phyloP scores from a whole-genome alignment of 495 filamentous ascomycete genomes.

The Hyaloscypha hepaticicola region DNA sequence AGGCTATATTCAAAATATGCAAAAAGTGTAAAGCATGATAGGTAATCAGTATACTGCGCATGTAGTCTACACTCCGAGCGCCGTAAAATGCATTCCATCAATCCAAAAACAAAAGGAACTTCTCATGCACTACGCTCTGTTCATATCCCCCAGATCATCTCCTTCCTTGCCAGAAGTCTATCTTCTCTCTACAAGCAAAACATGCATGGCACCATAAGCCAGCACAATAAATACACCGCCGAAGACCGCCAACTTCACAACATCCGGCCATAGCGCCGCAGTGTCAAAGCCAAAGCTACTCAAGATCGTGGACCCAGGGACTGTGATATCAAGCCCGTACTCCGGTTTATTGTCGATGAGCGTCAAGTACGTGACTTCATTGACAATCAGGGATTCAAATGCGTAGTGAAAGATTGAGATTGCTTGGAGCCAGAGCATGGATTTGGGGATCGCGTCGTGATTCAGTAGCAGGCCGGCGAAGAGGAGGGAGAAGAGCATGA shows the following conservation, averaged over 20 bases:
- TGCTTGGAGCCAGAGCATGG: slow-evolving; percentile 85
- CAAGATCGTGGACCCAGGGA: slow-evolving; percentile 91
- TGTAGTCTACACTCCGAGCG: background rate
- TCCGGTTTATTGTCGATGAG: slow-evolving; percentile 89
- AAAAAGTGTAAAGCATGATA: too few species aligned
- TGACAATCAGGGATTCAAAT: slow-evolving; percentile 95
- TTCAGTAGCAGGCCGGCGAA: slow-evolving; percentile 94
- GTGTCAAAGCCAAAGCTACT: slow-evolving; percentile 91
- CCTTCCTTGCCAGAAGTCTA: slow-evolving; percentile 9
- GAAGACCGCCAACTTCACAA: slow-evolving; percentile 78
- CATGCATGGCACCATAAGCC: slow-evolving; percentile 90
- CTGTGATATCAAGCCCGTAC: slow-evolving; percentile 92
- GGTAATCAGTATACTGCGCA: background rate
- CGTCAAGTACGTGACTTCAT: slow-evolving; percentile 89
- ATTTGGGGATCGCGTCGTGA: slow-evolving; percentile 83
- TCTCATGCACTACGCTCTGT: background rate
- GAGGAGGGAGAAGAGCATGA: slow-evolving; percentile 96
- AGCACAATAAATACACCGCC: slow-evolving; percentile 81
- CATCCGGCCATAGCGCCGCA: slow-evolving; percentile 79
- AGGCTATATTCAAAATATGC: too few species aligned
- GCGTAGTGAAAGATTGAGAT: slow-evolving; percentile 99
- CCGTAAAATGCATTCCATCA: background rate
- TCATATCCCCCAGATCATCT: background rate
- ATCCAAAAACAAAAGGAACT: background rate
- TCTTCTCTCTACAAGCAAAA: slow-evolving; percentile 88